These are phyloP conservation scores for Suillus lakei DNA, from an alignment of 768 basidiomycete genomes.

Conservation along the genomic window DNA sequence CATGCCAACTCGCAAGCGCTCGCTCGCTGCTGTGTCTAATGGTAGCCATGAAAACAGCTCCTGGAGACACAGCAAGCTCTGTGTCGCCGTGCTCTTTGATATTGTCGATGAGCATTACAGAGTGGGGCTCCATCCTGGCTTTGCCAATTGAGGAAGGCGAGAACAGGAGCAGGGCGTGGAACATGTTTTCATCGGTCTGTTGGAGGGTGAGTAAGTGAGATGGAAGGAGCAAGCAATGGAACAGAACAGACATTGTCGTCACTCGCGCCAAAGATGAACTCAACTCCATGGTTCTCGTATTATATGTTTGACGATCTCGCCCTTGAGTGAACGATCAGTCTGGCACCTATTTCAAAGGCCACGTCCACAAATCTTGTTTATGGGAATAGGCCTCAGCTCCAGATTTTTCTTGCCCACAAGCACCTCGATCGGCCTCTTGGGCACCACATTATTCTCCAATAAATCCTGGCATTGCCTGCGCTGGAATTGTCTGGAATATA, in stretches of 20 bases:
- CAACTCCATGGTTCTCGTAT: conserved; percentile 91
- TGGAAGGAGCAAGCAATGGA: not conserved
- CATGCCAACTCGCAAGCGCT: conserved; percentile 91
- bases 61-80: conserved; percentile 65
- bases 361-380: conserved; percentile 73
- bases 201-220: not conserved
- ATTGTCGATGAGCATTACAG: conserved; percentile 41
- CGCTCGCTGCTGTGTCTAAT: conserved; percentile 92
- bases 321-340: conserved; percentile 40
- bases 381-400: conserved; percentile 92
- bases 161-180: conserved; percentile 83
- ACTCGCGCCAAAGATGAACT: conserved; percentile 97
- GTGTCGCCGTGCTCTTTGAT: conserved; percentile 39
- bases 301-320: conserved; percentile 96
- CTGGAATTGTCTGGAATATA: conserved; percentile 83
- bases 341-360: not conserved
- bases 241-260: conserved; percentile 88
- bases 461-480: conserved; percentile 97
- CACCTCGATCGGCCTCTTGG: conserved; percentile 95
- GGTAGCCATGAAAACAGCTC: conserved; percentile 87
- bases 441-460: conserved; percentile 91
- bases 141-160: conserved; percentile 39
- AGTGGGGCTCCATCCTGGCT: conserved; percentile 61
- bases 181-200: conserved; percentile 99
- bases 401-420: conserved; percentile 99